Base-by-base conservation (phyloP, 345 rosid species). In the Gynandropsis gynandra region DNA sequence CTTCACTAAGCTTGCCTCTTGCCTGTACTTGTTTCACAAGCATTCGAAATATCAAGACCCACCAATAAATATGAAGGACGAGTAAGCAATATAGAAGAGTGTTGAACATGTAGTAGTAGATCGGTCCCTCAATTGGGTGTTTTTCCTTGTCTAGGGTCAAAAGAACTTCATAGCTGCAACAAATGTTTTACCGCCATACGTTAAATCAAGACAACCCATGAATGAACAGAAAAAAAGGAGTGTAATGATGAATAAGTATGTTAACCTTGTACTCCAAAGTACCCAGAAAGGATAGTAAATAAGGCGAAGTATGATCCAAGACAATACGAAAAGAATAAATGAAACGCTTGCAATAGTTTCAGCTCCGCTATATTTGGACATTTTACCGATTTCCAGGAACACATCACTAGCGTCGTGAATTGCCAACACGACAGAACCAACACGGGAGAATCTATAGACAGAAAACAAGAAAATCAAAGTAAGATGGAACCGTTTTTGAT, bases 311-410 rank as follows among this genome's bases (percentile, higher is more conserved):
- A 74, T 45, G 41, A 81, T 80, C 62, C 68, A 89, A 41, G 71
- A 71, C 56, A 79, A 21, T 8, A 72, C 82, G 39, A 82, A 82
- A 44, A 72, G 49, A 46, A 73, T 16, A 50, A 85, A 82, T 5
- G 61, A 70, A 40, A 74, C 16, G 68, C 76, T 74, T 35, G 92
- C 77, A 21, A 64, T 43, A 62, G 61, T 16, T 63, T 89, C 83
- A 21, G 62, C 70, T 47, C 97, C 95, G 44, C 83, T 73, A 50
- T 85, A 89, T 56, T 72, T 80, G n/a, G 93, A 89, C 87, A 89
- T 79, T 74, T 89, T 89, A 48, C 73, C 95, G 0, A 78, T 41
- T 72, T 89, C 97, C 50, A 89, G 61, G 72, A 80, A 79, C 51
- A 76, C 74, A 72, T 89, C 93, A 47, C 70, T 74, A 4, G 74